A percentile compares a stretch with the other conserved stretches of the same genome.
Evolutionary conservation across 768 basidiomycete genomes (phyloP).

Genomic region (Candolleomyces aberdarensis): DNA sequence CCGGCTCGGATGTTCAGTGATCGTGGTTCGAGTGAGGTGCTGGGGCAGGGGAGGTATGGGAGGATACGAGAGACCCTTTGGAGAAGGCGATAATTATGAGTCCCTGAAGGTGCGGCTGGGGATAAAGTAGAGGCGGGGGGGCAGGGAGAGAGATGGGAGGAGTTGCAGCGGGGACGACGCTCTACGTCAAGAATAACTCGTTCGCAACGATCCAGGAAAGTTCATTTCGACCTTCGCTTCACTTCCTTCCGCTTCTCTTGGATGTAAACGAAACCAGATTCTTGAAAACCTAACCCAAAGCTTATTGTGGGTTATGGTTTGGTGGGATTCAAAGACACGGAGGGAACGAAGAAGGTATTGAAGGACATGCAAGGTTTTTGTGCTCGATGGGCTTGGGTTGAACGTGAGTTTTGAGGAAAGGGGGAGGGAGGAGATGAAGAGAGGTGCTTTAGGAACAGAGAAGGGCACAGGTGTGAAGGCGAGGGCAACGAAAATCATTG

Average conservation of each 20-base stretch:
- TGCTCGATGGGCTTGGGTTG: constrained; percentile 83
- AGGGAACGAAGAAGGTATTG: constrained; percentile 71
- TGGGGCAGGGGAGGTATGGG: background rate
- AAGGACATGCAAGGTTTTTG: constrained; percentile 77
- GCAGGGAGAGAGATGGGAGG: constrained; percentile 41
- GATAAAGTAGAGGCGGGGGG: constrained; percentile 23
- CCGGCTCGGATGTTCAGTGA: too few relatives aligned
- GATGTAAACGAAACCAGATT: constrained; percentile 88
- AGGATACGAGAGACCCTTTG: background rate
- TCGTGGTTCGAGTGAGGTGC: too few relatives aligned
- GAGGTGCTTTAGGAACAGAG: constrained; percentile 11
- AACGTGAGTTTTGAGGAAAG: constrained; percentile 85
- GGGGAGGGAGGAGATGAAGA: constrained; percentile 60
- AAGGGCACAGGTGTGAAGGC: constrained; percentile 43
- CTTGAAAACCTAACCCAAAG: constrained; percentile 56
- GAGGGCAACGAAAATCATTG: constrained; percentile 89
- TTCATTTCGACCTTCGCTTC: constrained; percentile 67
- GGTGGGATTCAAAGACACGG: constrained; percentile 78
- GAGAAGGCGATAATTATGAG: background rate
- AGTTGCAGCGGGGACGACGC: constrained; percentile 75
- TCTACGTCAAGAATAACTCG: constrained; percentile 92
- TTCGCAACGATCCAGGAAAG: constrained; percentile 80
- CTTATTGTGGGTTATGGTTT: constrained; percentile 98
- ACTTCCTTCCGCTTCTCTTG: constrained; percentile 86
- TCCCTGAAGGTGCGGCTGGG: background rate